A percentile compares a stretch with the other conserved stretches of the same genome.
phyloP scores from a whole-genome alignment of 1,284 basidiomycete species.

The Kalmanozyma brasiliensis region DNA sequence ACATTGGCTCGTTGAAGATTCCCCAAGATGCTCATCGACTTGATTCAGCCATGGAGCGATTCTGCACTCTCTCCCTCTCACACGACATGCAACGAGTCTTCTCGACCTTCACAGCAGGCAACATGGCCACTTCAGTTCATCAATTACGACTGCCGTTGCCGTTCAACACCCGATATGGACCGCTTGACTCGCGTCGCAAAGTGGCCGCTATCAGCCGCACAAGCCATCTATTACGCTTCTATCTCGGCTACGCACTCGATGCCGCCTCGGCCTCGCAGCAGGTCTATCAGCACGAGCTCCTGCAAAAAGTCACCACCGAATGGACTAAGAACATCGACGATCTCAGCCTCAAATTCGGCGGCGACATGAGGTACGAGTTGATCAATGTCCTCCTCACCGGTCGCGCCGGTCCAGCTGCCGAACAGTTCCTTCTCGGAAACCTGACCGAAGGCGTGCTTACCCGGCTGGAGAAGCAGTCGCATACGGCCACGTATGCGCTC shows the following conservation, averaged over 20 bases:
- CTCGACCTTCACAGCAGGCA: not conserved
- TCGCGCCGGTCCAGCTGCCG: constrained; percentile 46
- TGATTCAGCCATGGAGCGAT: not conserved
- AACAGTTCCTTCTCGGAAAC: constrained; percentile 53
- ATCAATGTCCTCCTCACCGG: constrained; percentile 53
- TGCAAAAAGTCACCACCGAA: constrained; percentile 38
- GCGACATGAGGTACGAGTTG: constrained; percentile 52
- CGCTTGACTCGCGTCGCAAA: constrained; percentile 8
- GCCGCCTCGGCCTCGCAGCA: constrained; percentile 27
- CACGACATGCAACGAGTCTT: constrained; percentile 15
- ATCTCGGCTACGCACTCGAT: constrained; percentile 50
- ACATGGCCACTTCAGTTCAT: constrained; percentile 2
- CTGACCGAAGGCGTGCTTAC: constrained; percentile 54
- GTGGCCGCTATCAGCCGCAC: constrained; percentile 20
- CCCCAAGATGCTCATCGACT: not conserved
- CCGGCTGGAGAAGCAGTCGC: constrained; percentile 33
- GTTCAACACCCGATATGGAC: constrained; percentile 10
- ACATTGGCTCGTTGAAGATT: constrained; percentile 17
- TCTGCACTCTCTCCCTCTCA: constrained; percentile 11
- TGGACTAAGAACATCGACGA: constrained; percentile 50
- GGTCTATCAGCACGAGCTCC: constrained; percentile 26
- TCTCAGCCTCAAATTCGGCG: constrained; percentile 40
- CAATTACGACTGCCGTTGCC: constrained; percentile 15
- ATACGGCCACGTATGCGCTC: constrained; percentile 27
- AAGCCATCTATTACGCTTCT: constrained; percentile 40